These are phyloP conservation scores for Fagus sylvatica DNA, from an alignment of 306 rosid species.

Conservation along the genomic window DNA sequence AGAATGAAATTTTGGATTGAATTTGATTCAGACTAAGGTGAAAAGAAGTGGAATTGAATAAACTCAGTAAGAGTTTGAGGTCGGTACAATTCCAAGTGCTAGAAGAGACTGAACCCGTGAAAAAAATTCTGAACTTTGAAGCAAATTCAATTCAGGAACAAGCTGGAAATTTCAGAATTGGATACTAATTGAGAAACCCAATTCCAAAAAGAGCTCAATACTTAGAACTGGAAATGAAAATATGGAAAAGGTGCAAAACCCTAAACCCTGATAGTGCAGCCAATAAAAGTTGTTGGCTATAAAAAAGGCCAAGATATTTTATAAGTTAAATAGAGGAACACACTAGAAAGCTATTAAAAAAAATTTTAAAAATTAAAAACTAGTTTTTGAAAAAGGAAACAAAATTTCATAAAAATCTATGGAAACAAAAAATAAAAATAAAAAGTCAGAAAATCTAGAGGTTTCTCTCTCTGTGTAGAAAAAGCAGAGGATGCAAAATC, in stretches of 20 bases:
- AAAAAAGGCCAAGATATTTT: conserved; percentile 46
- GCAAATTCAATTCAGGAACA: not conserved
- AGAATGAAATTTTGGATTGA: not conserved
- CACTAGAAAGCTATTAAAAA: conserved; percentile 3
- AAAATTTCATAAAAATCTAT: not conserved
- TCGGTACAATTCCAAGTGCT: conserved; percentile 8
- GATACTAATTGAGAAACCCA: not conserved
- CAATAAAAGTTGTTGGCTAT: conserved; percentile 13
- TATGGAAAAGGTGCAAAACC: conserved; percentile 44
- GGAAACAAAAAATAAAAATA: not conserved
- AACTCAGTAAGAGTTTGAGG: not conserved
- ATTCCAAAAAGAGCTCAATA: conserved; percentile 5
- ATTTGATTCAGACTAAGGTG: not conserved
- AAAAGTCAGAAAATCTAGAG: conserved; percentile 1
- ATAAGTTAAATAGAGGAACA: conserved; percentile 16
- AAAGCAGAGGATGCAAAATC: not conserved
- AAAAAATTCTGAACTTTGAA: not conserved
- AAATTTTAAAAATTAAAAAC: not conserved
- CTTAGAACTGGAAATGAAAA: not conserved
- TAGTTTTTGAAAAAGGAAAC: not conserved
- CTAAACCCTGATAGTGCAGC: conserved; percentile 60
- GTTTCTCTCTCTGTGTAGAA: not conserved
- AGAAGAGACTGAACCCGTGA: not conserved
- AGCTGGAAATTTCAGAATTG: not conserved
- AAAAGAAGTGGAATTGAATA: not conserved